phyloP scores from a whole-genome alignment of 179 eudicot species.

The Silene vulgaris region DNA sequence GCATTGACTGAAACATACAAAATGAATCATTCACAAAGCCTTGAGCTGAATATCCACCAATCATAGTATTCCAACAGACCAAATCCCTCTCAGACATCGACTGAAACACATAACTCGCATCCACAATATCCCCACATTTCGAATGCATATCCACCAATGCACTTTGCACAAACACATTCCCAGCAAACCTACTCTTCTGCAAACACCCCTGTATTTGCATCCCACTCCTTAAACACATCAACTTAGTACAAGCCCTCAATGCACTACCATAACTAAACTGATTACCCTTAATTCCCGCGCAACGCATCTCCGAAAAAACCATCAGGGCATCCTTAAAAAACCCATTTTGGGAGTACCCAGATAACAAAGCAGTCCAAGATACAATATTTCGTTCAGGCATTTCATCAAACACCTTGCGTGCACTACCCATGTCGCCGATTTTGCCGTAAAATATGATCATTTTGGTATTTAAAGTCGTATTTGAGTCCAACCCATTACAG shows the following conservation, averaged over 20 bases:
- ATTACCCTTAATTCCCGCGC: constrained; percentile 40
- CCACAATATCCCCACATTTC: constrained; percentile 53
- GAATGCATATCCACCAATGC: constrained; percentile 61
- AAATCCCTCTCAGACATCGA: constrained; percentile 50
- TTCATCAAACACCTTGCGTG: constrained; percentile 57
- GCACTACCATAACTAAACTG: constrained; percentile 61
- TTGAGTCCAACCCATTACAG: constrained; percentile 33
- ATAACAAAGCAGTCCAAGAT: constrained; percentile 60
- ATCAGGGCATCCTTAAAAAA: constrained; percentile 39
- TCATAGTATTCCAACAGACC: constrained; percentile 68
- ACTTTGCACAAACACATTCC: constrained; percentile 55
- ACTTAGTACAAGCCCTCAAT: constrained; percentile 47
- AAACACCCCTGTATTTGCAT: constrained; percentile 55
- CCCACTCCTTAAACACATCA: constrained; percentile 43
- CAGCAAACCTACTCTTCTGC: constrained; percentile 48
- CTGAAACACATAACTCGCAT: constrained; percentile 47
- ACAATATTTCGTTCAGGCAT: constrained; percentile 56
- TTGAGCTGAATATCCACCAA: constrained; percentile 50
- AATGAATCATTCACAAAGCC: constrained; percentile 38
- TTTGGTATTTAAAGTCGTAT: constrained; percentile 35
- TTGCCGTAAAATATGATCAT: constrained; percentile 46
- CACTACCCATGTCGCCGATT: constrained; percentile 37
- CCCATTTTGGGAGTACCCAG: constrained; percentile 56
- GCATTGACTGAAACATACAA: constrained; percentile 37
- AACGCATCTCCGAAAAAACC: constrained; percentile 48